These are phyloP conservation scores for Cyberlindnera xishuangbannaensis DNA, from an alignment of 805 yeast genomes.

Conservation along the genomic window DNA sequence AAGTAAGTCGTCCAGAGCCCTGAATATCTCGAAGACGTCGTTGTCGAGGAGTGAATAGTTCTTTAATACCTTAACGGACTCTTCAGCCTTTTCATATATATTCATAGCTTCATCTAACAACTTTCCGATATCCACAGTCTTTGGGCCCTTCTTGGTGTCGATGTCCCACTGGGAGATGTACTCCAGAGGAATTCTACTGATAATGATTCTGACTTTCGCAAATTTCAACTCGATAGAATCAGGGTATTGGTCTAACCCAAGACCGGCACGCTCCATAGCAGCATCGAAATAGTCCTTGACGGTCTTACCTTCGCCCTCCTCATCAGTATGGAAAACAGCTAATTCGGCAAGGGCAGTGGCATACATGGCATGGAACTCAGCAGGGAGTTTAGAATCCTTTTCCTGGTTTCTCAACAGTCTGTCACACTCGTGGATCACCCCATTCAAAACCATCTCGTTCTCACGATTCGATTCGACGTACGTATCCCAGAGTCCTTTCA, in stretches of 20 bases:
- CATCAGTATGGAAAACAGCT: conserved; percentile 49
- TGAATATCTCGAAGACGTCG: conserved; percentile 46
- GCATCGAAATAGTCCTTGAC: conserved; percentile 59
- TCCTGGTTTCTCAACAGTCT: conserved; percentile 48
- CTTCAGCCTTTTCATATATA: conserved; percentile 40
- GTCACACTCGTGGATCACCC: conserved; percentile 91
- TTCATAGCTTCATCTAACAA: conserved; percentile 42
- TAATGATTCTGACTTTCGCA: conserved; percentile 48
- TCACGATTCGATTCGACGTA: conserved; percentile 52
- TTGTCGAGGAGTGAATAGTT: conserved; percentile 31
- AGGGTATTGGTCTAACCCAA: conserved; percentile 49
- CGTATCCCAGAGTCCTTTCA: conserved; percentile 66
- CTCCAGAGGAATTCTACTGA: conserved; percentile 56
- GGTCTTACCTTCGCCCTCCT: conserved; percentile 29
- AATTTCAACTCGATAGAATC: conserved; percentile 42
- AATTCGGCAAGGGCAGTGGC: conserved; percentile 65
- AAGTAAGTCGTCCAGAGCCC: conserved; percentile 58
- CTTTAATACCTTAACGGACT: conserved; percentile 18
- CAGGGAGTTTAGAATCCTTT: conserved; percentile 30
- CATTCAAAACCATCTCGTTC: conserved; percentile 64
- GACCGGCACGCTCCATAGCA: conserved; percentile 61
- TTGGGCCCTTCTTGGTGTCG: conserved; percentile 29
- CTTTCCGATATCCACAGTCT: conserved; percentile 29
- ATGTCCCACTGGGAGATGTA: conserved; percentile 45
- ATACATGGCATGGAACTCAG: conserved; percentile 65